Evolutionary conservation across 305 asterid genomes (phyloP).

Genomic region (Fraxinus baroniana): DNA sequence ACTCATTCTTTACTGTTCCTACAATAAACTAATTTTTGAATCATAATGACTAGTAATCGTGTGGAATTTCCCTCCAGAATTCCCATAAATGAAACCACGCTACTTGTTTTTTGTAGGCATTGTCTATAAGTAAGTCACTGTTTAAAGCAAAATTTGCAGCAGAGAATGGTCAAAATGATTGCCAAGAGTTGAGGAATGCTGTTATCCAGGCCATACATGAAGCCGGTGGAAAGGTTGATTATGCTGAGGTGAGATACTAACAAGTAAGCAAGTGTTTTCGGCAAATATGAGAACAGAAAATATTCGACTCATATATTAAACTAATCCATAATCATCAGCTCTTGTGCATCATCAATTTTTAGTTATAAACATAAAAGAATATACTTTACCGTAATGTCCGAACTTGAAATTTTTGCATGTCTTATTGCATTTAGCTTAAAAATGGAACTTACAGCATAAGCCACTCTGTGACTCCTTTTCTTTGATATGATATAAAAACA

Average conservation of each 20-base stretch:
- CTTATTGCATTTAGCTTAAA: not conserved
- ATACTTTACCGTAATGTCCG: not conserved
- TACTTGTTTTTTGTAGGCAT: slow-evolving; percentile 51
- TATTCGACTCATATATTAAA: not conserved
- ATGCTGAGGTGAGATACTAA: slow-evolving; percentile 67
- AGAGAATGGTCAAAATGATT: slow-evolving; percentile 52
- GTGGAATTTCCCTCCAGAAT: not conserved
- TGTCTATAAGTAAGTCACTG: slow-evolving; percentile 67
- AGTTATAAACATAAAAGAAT: not conserved
- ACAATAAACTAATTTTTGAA: not conserved
- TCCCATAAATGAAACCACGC: not conserved
- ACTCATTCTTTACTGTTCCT: not conserved
- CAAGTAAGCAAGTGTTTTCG: not conserved
- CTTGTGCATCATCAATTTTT: not conserved
- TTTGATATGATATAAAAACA: not conserved
- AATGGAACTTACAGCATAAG: not conserved
- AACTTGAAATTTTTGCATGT: not conserved
- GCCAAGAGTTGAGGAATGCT: slow-evolving; percentile 53
- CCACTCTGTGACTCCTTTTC: not conserved
- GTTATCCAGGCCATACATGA: slow-evolving; percentile 42
- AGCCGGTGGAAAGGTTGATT: slow-evolving; percentile 87
- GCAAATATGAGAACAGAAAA: not conserved
- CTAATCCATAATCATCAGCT: not conserved
- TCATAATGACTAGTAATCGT: not conserved
- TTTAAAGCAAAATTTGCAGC: slow-evolving; percentile 56